Evolutionary conservation across 768 basidiomycete genomes (phyloP), one percentile per base, ranked within the genome.

Genomic region (Floccularia luteovirens): DNA sequence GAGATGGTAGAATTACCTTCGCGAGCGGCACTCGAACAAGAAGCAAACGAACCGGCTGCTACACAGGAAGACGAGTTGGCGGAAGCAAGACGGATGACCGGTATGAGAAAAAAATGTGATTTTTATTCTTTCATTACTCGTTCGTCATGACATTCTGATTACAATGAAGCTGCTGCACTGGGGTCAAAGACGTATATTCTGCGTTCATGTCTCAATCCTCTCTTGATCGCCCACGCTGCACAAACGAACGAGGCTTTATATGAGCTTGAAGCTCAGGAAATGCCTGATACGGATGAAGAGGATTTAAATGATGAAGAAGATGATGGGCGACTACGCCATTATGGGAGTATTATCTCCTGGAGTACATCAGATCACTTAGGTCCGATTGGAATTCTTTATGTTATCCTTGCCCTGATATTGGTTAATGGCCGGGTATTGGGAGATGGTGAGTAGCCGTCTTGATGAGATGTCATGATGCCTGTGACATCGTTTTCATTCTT

Each of bases 141-240:
- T 25, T 23, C 12, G 11, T 24, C 2, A 28, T 28, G 22, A 23
- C 25, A 19, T 13, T 8, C 31, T 43, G n/a, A 50, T n/a, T 24
- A 20, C 23, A 24, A 30, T 39, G 32, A 46, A 78, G 81, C 73
- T 14, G 57, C 73, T 7, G 63, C 75, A 4, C 52, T 70, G 2
- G 77, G 84, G 1, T 79, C 86, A 1, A 90, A 88, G 52, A 77
- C 78, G 4, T 98, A 85, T 55, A 85, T 93, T 31, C 66, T 96
- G 13, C 82, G 91, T 33, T 92, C 90, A 1, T 63, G 56, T 1
- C 70, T 96, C 12, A 64, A 88, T 40, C 58, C 75, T 0, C 46
- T 56, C 10, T 62, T 94, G 38, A 76, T 92, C 37, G 74, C 76
- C 41, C 62, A 69, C 22, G 79, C 87, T 1, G 67, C 74, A 2